phyloP scores from a whole-genome alignment of 164 flowering plant genomes.

The Macadamia integrifolia region DNA sequence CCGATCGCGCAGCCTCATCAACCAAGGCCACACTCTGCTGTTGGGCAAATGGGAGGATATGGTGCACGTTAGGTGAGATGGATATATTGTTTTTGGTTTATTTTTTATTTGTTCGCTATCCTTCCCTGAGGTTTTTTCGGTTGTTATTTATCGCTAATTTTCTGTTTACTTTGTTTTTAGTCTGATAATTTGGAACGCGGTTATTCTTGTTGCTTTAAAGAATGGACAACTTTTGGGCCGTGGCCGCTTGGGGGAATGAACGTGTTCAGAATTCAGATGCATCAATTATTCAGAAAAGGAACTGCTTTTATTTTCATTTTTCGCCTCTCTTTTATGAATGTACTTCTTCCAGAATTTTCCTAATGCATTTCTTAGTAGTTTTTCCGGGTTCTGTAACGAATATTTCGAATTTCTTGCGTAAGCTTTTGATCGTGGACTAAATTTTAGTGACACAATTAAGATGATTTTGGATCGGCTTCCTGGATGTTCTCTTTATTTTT shows the following conservation, averaged over 20 bases:
- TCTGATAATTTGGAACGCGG: slow-evolving; percentile 22
- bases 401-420: not conserved
- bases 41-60: slow-evolving; percentile 19
- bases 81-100: slow-evolving; percentile 2
- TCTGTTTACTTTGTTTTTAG: slow-evolving; percentile 15
- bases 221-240: slow-evolving; percentile 24
- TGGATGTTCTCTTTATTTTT: not conserved
- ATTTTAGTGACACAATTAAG: slow-evolving; percentile 7
- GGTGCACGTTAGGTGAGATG: slow-evolving; percentile 21
- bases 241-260: slow-evolving; percentile 24
- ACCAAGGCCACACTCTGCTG: slow-evolving; percentile 16
- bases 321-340: slow-evolving; percentile 7
- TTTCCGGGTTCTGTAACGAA: slow-evolving; percentile 12
- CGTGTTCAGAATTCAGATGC: slow-evolving; percentile 24
- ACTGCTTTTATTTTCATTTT: slow-evolving; percentile 8
- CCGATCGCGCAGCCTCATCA: slow-evolving; percentile 14
- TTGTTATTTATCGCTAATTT: slow-evolving; percentile 11
- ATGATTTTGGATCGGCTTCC: slow-evolving; percentile 5
- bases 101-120: not conserved
- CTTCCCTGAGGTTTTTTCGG: not conserved
- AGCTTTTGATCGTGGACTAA: slow-evolving; percentile 5
- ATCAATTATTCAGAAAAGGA: slow-evolving; percentile 20
- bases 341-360: slow-evolving; percentile 13
- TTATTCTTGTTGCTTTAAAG: slow-evolving; percentile 35
- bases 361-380: slow-evolving; percentile 9